phyloP scores from a whole-genome alignment of 2,329 filamentous ascomycete genomes.

The Penicillium sp. region DNA sequence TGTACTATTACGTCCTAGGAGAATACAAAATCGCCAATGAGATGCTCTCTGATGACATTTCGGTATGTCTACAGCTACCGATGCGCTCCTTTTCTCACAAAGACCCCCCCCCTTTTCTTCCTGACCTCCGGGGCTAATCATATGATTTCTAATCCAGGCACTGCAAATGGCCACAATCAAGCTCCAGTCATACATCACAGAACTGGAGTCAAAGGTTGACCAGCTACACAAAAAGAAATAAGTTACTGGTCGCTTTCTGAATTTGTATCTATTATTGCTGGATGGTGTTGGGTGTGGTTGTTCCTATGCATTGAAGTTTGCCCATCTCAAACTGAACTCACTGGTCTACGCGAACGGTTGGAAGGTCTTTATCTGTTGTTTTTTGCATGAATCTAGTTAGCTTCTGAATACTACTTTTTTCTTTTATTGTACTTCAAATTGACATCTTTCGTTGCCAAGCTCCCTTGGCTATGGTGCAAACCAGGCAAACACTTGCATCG shows the following conservation, averaged over 20 bases:
- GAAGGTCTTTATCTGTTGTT: background rate
- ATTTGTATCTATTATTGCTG: slow-evolving; percentile 12
- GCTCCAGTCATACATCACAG: slow-evolving; percentile 79
- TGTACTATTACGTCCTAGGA: slow-evolving; percentile 90
- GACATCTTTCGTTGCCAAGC: background rate
- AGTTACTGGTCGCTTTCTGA: slow-evolving; percentile 1
- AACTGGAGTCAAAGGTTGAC: slow-evolving; percentile 78
- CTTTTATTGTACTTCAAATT: background rate
- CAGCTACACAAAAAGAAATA: slow-evolving; percentile 69
- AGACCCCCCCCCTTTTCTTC: slow-evolving; percentile 1
- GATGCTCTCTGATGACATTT: slow-evolving; percentile 91
- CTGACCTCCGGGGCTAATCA: background rate
- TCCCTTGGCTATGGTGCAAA: slow-evolving; percentile 16
- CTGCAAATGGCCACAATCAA: slow-evolving; percentile 85
- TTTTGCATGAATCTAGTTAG: background rate
- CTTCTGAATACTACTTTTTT: slow-evolving; percentile 1
- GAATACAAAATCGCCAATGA: slow-evolving; percentile 95
- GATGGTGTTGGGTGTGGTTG: slow-evolving; percentile 6
- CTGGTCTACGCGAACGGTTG: background rate
- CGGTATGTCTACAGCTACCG: slow-evolving; percentile 64
- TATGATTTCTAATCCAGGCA: slow-evolving; percentile 55
- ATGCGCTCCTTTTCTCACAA: background rate
- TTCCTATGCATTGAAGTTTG: slow-evolving; percentile 6
- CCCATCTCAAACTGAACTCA: background rate
- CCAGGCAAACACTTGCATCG: slow-evolving; percentile 20